phyloP scores from a whole-genome alignment of 2,329 filamentous ascomycete genomes.

The Rhynchosporium secalis region DNA sequence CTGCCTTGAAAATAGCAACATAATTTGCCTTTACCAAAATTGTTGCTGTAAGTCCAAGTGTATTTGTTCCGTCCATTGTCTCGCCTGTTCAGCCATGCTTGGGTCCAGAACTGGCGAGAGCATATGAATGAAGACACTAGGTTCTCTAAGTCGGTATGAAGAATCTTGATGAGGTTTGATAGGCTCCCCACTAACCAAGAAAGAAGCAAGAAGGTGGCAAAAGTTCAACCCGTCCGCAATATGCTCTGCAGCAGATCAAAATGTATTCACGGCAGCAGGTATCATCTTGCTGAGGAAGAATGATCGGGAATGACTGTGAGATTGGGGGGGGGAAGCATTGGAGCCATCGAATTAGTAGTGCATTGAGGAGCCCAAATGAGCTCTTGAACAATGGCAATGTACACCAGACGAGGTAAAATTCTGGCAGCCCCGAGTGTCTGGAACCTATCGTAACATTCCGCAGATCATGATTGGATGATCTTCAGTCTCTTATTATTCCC shows the following conservation, averaged over 20 bases:
- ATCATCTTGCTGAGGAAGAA: constrained; percentile 7
- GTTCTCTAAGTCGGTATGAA: neutral
- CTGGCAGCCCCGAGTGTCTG: no score
- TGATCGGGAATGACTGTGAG: neutral
- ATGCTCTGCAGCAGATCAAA: neutral
- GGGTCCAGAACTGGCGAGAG: neutral
- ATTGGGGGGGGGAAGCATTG: constrained; percentile 4
- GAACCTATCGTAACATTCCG: no score
- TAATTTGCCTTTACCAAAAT: neutral
- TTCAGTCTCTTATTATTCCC: no score
- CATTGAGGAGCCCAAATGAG: no score
- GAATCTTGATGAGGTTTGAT: constrained; percentile 1
- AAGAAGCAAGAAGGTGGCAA: neutral
- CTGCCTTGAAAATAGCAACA: neutral
- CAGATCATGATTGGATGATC: no score
- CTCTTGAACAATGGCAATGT: no score
- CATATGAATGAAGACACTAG: neutral
- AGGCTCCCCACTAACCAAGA: neutral
- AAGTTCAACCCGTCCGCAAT: neutral
- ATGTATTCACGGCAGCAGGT: neutral
- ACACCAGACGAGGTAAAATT: no score
- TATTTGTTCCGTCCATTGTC: neutral
- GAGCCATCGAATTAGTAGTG: neutral
- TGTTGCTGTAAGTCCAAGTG: neutral
- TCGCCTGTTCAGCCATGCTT: neutral